Evolutionary conservation across 1,284 basidiomycete genomes (phyloP), one percentile per base, ranked within the genome.

Genomic region (Porogramme epimiltina): DNA sequence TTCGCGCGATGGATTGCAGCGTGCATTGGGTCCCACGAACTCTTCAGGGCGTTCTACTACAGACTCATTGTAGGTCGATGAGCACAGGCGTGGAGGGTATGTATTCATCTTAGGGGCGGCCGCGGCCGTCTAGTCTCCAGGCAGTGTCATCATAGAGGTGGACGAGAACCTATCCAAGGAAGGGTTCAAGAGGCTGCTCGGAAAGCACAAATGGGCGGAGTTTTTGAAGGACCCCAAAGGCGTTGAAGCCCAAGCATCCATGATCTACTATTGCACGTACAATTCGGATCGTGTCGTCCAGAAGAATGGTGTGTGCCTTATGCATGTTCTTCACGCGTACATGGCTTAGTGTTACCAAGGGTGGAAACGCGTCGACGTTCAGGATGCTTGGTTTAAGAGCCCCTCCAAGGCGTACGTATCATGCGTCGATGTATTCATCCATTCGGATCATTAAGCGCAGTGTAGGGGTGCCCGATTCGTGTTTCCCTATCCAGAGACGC

Each of bases 101-200:
- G 25, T 38, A 38, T 25, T 49, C 34, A 51, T 42, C 42, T 49
- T 26, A 22, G n/a, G 31, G 6, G 9, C 8, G n/a, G n/a, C 16
- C 4, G 26, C n/a, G n/a, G n/a, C n/a, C n/a, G n/a, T n/a, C 38
- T 55, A 88, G 85, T 76, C 84, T 2, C 76, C 79, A 18, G 82
- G 78, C 26, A 85, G 82, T 74, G 75, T 89, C 26, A 73, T 89
- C 36, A 71, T 88, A 42, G 85, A 88, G 55, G 66, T 90, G 46
- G 71, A 71, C 33, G 75, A 78, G 10, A 58, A 62, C 0, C 73
- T 70, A 42, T 49, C 61, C 0, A 47, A 73, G 33, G 34, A 37
- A 13, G 34, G 34, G 13, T 75, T 78, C 49, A 70, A 76, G n/a
- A 62, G 61, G 4, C 62, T 90, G 3, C 73, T 90, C 3, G 87